Base-by-base conservation (phyloP, 345 rosid species). In the Arabis alpina region DNA sequence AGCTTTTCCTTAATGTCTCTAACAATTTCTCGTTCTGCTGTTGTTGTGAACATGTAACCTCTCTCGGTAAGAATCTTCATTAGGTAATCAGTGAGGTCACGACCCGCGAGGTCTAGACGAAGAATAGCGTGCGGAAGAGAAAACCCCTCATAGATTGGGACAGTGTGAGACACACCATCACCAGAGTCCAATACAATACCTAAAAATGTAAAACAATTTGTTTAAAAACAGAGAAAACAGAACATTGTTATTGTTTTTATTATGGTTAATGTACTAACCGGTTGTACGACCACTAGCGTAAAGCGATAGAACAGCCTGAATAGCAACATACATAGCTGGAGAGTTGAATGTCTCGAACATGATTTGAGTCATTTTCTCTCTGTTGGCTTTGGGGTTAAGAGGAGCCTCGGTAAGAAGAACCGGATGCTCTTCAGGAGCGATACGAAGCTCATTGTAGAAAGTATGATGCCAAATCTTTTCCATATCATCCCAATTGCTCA, bases 1-100 rank as follows among this genome's bases (percentile, higher is more conserved):
- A 91, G 78, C 78, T 91, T 91, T 68, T 90, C 97, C 83, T 90
- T 90, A 84, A 90, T 85, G 79, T 90, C 94, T 61, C 97, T 85
- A 28, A 90, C 93, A 13, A 90, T 90, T 88, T 90, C 96, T 24
- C 96, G 86, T 76, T 90, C 96, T 0, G 94, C 92, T 43, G 92
- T 82, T 63, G 97, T 90, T 68, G 92, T 90, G 86, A 88, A 88
- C 5, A 91, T 88, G 62, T 71, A 71, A 41, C 61, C 75, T 52
- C 75, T 71, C 56, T 72, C 76, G 0, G 81, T 81, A 53, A 81
- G 81, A 30, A 83, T 83, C 79, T 81, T 83, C 85, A 74, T 81
- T 64, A 83, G 68, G 27, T 72, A 80, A 72, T 81, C 80, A 28
- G 85, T 83, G 53, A 81, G 70, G 68, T 81, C 87, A 41, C 84